Base-by-base conservation (phyloP, 1,284 basidiomycete genomes). In the Exsudoporus floridanus region DNA sequence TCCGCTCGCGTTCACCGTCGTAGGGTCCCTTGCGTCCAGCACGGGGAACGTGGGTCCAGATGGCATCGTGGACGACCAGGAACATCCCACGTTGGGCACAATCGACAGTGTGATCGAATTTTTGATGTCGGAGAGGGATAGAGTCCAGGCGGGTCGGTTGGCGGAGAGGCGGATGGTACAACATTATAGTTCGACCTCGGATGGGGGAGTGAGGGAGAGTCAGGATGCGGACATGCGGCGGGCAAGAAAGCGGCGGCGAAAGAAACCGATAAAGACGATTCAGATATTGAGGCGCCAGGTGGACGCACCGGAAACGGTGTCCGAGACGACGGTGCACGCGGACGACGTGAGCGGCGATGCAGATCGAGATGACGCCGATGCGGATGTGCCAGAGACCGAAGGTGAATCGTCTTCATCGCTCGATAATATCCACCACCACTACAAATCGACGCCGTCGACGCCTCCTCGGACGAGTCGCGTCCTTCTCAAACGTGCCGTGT, bases 241-340 rank as follows among this genome's bases (percentile, higher is more conserved):
- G n/a, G 52, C 46, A 2, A 53, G 76, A 19, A 82, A 76, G 64
- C 78, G 81, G 39, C 72, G 81, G 52, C 69, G 77, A 56, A 81
- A 80, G 69, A 74, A 73, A 50, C 62, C 54, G 46, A 52, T 52
- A n/a, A 66, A 61, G 53, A 54, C 57, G 16, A 50, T 69, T 28
- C 63, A 69, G 16, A 58, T 69, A 49, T 33, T 68, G 50, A 66
- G 37, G 43, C 64, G 69, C 35, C 52, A 53, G 28, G 46, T 38
- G 33, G 56, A 60, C 3, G 51, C 39, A n/a, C 50, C 63, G 2
- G 69, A 67, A 49, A 50, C 48, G 18, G 52, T 63, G 18, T 62
- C 61, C 1, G 65, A 66, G 46, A 57, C 55, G 50, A 66, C 59
- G 21, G 54, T 55, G 18, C 53, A 52, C 4, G 57, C 44, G 9